These are phyloP conservation scores for Dictyostelium firmibasis DNA, from an alignment of 78 protist species.

Conservation along the genomic window DNA sequence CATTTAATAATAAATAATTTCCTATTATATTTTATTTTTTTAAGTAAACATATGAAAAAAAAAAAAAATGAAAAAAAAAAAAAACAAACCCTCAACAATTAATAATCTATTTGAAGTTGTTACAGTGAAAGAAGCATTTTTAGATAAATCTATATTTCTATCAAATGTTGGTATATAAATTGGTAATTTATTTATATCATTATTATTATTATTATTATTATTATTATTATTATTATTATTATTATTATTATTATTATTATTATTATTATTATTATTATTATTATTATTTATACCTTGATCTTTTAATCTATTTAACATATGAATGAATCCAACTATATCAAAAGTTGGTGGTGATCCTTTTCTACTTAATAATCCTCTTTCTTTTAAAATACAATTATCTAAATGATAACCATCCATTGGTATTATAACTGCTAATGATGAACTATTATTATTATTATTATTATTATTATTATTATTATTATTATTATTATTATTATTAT, in stretches of 20 bases:
- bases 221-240: slow-evolving; percentile 5
- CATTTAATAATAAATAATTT: slow-evolving; percentile 29
- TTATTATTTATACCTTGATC: neutral
- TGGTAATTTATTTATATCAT: neutral
- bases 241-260: too few species aligned
- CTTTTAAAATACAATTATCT: slow-evolving; percentile 31
- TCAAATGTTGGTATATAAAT: slow-evolving; percentile 45
- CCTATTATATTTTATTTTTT: neutral
- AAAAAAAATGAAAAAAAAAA: neutral
- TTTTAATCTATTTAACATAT: neutral
- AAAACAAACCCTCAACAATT: slow-evolving; percentile 6
- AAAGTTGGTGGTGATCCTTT: slow-evolving; percentile 74
- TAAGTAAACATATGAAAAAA: neutral
- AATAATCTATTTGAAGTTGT: neutral
- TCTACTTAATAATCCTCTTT: neutral
- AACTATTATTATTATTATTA: too few species aligned
- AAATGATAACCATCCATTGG: slow-evolving; percentile 74
- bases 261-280: too few species aligned
- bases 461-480: too few species aligned
- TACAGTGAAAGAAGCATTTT: neutral
- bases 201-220: neutral
- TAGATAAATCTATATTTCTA: slow-evolving; percentile 25
- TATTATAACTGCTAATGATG: slow-evolving; percentile 5
- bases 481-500: too few species aligned
- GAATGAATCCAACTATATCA: slow-evolving; percentile 23